Evolutionary conservation across 352 stramenopile species (phyloP), one percentile per base, ranked within the genome.

Genomic region (Globisporangium barbulae): DNA sequence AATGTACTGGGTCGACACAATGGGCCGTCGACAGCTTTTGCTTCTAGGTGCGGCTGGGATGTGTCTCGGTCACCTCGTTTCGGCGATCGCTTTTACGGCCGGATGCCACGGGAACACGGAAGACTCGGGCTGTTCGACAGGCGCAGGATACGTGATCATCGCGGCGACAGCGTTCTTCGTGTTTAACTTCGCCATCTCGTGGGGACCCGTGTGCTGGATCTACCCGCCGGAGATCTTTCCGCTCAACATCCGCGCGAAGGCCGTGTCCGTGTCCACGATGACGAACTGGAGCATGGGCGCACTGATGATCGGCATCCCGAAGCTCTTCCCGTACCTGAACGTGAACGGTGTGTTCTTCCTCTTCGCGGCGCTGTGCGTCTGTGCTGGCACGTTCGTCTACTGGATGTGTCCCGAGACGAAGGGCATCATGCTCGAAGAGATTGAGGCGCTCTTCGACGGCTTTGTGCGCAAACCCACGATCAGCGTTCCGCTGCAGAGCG

Each of bases 141-240:
- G 25, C 3, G 56, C 75, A 5, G 76, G 64, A 2, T 72, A 75
- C 59, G 53, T 73, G 19, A 75, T 88, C 31, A 70, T 88, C 25
- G 33, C 77, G 25, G 57, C 64, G 13, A 61, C 67, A 21, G 65
- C 65, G 7, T 72, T 86, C 58, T 81, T 76, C 37, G 60, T 86
- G 9, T 83, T 83, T 64, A 78, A 79, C 59, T 85, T 83, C 58
- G 74, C 74, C 17, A 82, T 81, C 48, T 83, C 73, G 5, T 87
- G 77, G 80, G 78, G 78, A 0, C 76, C 76, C 28, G 60, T 86
- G 9, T 75, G 76, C 54, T 89, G 80, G 80, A 79, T 86, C 25
- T 85, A 87, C 47, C 76, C 80, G 1, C 59, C 76, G 12, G 80
- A 89, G 64, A 83, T 85, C 65, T 88, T 88, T 60, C 73, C 76